phyloP scores from a whole-genome alignment of 2,329 filamentous ascomycete genomes.

The Myrmaecium sp. region DNA sequence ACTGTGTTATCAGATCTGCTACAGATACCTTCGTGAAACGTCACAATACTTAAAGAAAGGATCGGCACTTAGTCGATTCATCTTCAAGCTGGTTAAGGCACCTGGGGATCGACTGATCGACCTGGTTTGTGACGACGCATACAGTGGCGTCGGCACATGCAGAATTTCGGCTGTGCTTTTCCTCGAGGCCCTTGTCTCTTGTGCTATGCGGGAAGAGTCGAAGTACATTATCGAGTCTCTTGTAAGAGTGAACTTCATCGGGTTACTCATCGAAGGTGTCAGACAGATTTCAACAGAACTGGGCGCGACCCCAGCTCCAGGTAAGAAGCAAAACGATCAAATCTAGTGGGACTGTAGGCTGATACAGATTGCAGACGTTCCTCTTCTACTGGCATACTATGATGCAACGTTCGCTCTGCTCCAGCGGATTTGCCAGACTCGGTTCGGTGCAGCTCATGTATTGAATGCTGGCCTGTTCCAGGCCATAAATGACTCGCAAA shows the following conservation, averaged over 20 bases:
- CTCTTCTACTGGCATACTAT: slow-evolving; percentile 40
- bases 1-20: slow-evolving; percentile 81
- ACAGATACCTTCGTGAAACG: slow-evolving; percentile 64
- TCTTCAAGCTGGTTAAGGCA: slow-evolving; percentile 54
- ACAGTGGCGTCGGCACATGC: slow-evolving; percentile 63
- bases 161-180: slow-evolving; percentile 75
- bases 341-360: not conserved
- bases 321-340: no score
- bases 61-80: slow-evolving; percentile 28
- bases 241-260: slow-evolving; percentile 76
- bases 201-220: slow-evolving; percentile 56
- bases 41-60: slow-evolving; percentile 32
- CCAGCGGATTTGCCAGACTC: slow-evolving; percentile 67
- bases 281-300: slow-evolving; percentile 57
- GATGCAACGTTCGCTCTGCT: slow-evolving; percentile 69
- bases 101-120: slow-evolving; percentile 72
- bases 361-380: slow-evolving; percentile 33
- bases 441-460: slow-evolving; percentile 70
- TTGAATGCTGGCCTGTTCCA: slow-evolving; percentile 79
- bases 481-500: slow-evolving; percentile 59
- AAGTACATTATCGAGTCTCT: slow-evolving; percentile 63
- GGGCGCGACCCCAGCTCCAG: slow-evolving; percentile 16
- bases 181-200: slow-evolving; percentile 58
- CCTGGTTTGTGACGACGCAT: slow-evolving; percentile 82
- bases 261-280: slow-evolving; percentile 76